Conservation (phyloP, 23 red algal genomes). For the Pyropia haitanensis region DNA sequence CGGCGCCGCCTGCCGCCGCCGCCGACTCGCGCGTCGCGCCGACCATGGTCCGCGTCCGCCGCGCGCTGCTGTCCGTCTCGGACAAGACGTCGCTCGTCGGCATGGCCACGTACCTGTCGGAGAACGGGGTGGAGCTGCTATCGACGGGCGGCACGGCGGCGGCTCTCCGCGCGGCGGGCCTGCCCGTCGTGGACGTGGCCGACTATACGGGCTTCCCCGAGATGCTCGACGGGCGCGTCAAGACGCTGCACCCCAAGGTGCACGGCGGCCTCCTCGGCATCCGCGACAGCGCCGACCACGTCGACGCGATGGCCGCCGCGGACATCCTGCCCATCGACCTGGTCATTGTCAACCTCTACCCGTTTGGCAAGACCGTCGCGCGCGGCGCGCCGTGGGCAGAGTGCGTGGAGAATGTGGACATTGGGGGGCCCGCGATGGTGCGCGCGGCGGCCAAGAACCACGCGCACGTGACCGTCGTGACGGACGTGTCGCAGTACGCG, state of each 20-base stretch:
- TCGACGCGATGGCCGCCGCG: conserved; percentile 31
- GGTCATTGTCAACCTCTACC: conserved; percentile 90
- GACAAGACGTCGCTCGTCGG: conserved; percentile 77
- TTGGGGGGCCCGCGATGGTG: conserved; percentile 86
- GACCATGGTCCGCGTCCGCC: conserved; percentile 28
- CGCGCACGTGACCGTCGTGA: conserved; percentile 69
- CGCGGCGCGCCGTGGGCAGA: conserved; percentile 41
- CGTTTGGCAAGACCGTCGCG: conserved; percentile 71
- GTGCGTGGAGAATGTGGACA: conserved; percentile 93
- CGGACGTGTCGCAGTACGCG: conserved; percentile 80
- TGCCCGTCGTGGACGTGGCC: conserved; percentile 68
- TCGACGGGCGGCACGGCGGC: conserved; percentile 81
- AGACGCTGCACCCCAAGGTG: conserved; percentile 81
- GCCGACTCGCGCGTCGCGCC: conserved; percentile 1
- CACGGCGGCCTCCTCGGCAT: conserved; percentile 73
- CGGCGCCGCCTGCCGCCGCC: not conserved
- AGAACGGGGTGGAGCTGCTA: conserved; percentile 70
- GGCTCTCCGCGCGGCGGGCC: conserved; percentile 30
- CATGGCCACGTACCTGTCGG: conserved; percentile 50
- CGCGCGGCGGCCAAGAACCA: conserved; percentile 91
- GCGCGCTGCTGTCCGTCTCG: conserved; percentile 78
- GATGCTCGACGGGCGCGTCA: conserved; percentile 82
- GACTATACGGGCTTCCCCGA: conserved; percentile 93
- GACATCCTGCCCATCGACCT: conserved; percentile 79
- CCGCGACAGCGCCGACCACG: conserved; percentile 47